These are phyloP conservation scores for Chamaecrista fasciculata DNA, from an alignment of 306 rosid genomes.

Conservation along the genomic window DNA sequence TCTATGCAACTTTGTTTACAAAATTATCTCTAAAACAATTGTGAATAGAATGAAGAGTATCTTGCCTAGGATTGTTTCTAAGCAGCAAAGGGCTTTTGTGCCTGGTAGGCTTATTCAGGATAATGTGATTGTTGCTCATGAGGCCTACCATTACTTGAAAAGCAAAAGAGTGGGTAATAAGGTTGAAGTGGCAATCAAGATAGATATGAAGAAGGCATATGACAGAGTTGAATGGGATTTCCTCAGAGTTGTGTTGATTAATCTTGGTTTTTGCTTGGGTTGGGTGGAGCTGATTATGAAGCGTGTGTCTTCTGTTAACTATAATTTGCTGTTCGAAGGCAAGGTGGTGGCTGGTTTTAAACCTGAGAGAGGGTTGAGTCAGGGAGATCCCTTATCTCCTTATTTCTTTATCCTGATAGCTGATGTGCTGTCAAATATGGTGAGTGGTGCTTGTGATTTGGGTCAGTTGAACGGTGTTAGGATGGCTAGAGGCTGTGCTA, in stretches of 20 bases:
- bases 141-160: too few relatives aligned
- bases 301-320: neutral
- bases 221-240: neutral
- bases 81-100: too few relatives aligned
- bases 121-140: too few relatives aligned
- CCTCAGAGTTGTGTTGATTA: neutral
- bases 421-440: neutral
- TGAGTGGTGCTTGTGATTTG: neutral
- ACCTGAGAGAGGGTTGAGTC: neutral
- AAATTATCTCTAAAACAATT: too few relatives aligned
- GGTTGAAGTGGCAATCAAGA: neutral
- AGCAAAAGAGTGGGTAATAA: too few relatives aligned
- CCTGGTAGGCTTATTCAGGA: too few relatives aligned
- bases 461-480: neutral
- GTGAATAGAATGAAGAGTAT: too few relatives aligned
- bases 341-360: neutral
- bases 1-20: too few relatives aligned
- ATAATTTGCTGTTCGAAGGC: neutral
- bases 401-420: neutral
- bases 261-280: neutral
- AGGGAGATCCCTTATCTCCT: neutral
- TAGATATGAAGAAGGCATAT: neutral
- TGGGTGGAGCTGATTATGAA: neutral
- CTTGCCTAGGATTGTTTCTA: too few relatives aligned
- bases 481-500: neutral